Evolutionary conservation across 2,329 filamentous ascomycete genomes (phyloP).

Genomic region (Zymoseptoria brevis): DNA sequence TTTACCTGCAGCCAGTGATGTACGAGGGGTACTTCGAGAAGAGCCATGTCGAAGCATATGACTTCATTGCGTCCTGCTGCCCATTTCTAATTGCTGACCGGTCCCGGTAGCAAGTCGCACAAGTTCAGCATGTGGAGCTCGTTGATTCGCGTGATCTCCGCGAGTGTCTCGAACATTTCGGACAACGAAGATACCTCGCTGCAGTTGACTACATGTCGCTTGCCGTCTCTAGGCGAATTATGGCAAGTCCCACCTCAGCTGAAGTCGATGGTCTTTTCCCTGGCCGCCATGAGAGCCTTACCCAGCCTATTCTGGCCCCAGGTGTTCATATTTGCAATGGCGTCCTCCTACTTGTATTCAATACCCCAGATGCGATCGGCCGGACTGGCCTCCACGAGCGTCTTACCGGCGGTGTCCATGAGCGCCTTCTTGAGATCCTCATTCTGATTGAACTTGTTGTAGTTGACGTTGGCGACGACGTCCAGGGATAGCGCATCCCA

Average conservation of each 20-base stretch:
- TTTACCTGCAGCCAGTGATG: neutral
- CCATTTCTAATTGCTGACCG: no score
- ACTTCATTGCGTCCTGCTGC: no score
- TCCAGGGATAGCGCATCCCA: conserved; percentile 24
- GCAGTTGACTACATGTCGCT: no score
- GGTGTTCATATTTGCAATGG: conserved; percentile 20
- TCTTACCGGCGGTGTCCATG: conserved; percentile 25
- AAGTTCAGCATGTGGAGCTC: no score
- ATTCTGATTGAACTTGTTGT: conserved; percentile 29
- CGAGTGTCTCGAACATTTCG: no score
- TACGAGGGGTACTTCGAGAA: neutral
- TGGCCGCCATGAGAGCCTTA: conserved; percentile 29
- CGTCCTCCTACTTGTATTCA: conserved; percentile 27
- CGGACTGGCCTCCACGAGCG: conserved; percentile 31
- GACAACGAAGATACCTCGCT: no score
- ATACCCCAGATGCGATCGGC: conserved; percentile 31
- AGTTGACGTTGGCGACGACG: conserved; percentile 29
- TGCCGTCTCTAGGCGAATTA: no score
- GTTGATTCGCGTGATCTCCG: no score
- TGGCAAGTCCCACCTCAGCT: neutral
- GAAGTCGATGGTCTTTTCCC: conserved; percentile 14
- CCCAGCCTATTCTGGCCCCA: conserved; percentile 31
- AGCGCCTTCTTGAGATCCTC: conserved; percentile 22
- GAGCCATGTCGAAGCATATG: neutral
- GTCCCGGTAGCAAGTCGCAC: no score